Evolutionary conservation across 2,329 filamentous ascomycete genomes (phyloP), one percentile per base, ranked within the genome.

Genomic region (Coniella lustricola): DNA sequence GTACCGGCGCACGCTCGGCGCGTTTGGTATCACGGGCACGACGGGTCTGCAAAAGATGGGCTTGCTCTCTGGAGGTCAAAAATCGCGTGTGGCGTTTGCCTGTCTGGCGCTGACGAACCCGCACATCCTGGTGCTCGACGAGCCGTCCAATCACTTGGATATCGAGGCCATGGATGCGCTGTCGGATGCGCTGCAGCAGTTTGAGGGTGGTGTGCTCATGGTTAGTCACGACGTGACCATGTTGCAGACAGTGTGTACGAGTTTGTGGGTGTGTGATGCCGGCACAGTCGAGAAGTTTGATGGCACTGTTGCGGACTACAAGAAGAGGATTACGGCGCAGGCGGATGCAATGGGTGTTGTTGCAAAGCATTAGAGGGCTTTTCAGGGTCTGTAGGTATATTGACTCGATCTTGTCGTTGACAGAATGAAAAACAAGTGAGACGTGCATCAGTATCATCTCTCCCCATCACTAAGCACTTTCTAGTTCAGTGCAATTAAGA

Each of bases 211-310:
- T 65, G 90, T 98, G 48, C 73, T 98, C 60, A 97, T 98, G 90
- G 93, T 98, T 49, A 95, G 87, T 62, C 93, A 98, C 85, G 93
- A 98, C 64, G 93, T 98, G 46, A 97, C 93, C 1, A 96, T 98
- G 89, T 67, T 98, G 67, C 90, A 95, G 73, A 95, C 87, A 46
- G 93, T 98, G 33, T 98, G 93, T 69, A 93, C 76, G 44, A 93
- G 84, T 64, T 71, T 98, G 62, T 98, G 93, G 93, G 91, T 98
- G 54, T 98, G 93, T 63, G 93, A 98, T 65, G 76, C 85, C 51
- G 93, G 93, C 9, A 93, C 85, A 1, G 90, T 98, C 17, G 89
- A 95, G 77, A 90, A 96, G 72, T 98, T 98, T 70, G 82, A 86
- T 53, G 93, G 93, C 31, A 90, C 94, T 59, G 90, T 98, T 45